A percentile compares a stretch with the other conserved stretches of the same genome.
These are phyloP conservation scores for Phytophthora lateralis DNA, from an alignment of 352 stramenopile genomes.

Conservation along the genomic window DNA sequence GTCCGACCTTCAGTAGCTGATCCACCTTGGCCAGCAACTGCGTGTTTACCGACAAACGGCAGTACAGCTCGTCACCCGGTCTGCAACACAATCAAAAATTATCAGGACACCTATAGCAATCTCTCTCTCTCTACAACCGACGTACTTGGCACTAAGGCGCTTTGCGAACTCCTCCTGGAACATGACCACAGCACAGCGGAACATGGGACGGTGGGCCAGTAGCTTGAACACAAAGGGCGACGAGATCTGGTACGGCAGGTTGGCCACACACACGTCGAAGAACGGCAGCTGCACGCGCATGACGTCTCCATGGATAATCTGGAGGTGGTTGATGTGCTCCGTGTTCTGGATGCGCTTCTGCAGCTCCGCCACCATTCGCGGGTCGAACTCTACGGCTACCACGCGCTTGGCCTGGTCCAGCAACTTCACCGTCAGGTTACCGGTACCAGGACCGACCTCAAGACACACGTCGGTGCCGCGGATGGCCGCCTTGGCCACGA, in stretches of 20 bases:
- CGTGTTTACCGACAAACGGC: conserved; percentile 98
- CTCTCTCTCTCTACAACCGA: not conserved
- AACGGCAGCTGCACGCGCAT: conserved; percentile 99
- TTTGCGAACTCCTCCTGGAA: conserved; percentile 99
- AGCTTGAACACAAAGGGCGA: conserved; percentile 99
- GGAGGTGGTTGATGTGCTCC: conserved; percentile 93
- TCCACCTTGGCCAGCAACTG: conserved; percentile 98
- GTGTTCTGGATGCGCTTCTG: conserved; percentile 98
- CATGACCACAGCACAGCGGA: conserved; percentile 99
- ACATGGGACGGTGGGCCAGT: conserved; percentile 97
- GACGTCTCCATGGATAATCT: conserved; percentile 99
- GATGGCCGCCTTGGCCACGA: conserved; percentile 97
- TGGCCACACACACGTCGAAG: conserved; percentile 99
- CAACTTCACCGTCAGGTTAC: conserved; percentile 99
- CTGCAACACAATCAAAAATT: conserved; percentile 31
- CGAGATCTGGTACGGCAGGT: conserved; percentile 99
- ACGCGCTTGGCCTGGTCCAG: conserved; percentile 97
- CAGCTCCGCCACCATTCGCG: conserved; percentile 99
- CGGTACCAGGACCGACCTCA: conserved; percentile 97
- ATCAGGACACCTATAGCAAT: conserved; percentile 3
- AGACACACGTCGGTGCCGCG: conserved; percentile 96
- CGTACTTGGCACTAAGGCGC: conserved; percentile 94
- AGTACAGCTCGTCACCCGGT: conserved; percentile 98
- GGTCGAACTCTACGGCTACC: conserved; percentile 98
- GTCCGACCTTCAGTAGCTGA: conserved; percentile 97